Evolutionary conservation across 176 grass and related monocot genomes (phyloP).

Genomic region (Triticum aestivum): IWGSC_CS_RefSeq_v2.1 NC_057806.1:355522705-355523204

Average conservation of each 20-base stretch:
- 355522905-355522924: constrained; percentile 21
- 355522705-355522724: constrained; percentile 77
- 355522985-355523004: constrained; percentile 92
- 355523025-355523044: constrained; percentile 73
- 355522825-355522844: constrained; percentile 59
- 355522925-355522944: constrained; percentile 19
- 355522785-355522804: not conserved
- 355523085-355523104: constrained; percentile 70
- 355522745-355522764: constrained; percentile 49
- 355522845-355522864: constrained; percentile 48
- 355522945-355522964: constrained; percentile 10
- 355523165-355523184: constrained; percentile 25
- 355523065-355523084: constrained; percentile 79
- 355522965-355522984: constrained; percentile 84
- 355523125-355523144: not conserved
- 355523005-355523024: constrained; percentile 78
- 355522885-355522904: constrained; percentile 82
- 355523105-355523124: constrained; percentile 63
- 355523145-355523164: constrained; percentile 1
- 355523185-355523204: constrained; percentile 16
- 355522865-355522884: constrained; percentile 44
- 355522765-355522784: not conserved
- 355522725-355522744: constrained; percentile 68
- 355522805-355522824: constrained; percentile 12
- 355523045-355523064: constrained; percentile 69